These are phyloP conservation scores for Beauveria sp. DNA, from an alignment of 2,329 filamentous ascomycete genomes.

Conservation along the genomic window DNA sequence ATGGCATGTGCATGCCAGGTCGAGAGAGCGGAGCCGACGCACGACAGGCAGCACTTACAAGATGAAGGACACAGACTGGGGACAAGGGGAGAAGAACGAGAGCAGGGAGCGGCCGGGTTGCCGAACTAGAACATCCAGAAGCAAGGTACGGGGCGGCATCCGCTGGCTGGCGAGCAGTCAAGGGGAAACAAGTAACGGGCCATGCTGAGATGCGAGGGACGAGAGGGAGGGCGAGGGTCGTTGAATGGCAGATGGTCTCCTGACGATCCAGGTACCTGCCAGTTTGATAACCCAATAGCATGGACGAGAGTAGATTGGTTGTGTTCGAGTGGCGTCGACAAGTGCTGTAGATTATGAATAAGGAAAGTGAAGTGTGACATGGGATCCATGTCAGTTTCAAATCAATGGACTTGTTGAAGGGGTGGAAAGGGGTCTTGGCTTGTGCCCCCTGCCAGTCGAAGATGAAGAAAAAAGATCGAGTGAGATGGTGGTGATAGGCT, in stretches of 20 bases:
- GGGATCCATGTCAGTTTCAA: neutral
- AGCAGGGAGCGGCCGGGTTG: conserved; percentile 19
- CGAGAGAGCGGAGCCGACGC: conserved; percentile 4
- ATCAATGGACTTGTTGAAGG: neutral
- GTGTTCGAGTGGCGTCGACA: neutral
- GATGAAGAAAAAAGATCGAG: neutral
- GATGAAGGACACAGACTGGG: neutral
- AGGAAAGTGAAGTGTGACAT: neutral
- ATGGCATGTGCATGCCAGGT: conserved; percentile 4
- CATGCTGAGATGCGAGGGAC: neutral
- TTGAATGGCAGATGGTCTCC: neutral
- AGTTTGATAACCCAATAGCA: neutral
- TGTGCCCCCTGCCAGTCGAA: neutral
- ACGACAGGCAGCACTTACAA: neutral
- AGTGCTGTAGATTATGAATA: neutral
- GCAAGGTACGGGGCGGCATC: conserved; percentile 3
- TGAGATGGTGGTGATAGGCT: neutral
- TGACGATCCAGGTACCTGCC: conserved; percentile 5
- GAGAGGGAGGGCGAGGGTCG: neutral
- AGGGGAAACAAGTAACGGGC: conserved; percentile 20
- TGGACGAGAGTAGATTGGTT: neutral
- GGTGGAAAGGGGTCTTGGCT: neutral
- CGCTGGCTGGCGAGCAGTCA: neutral
- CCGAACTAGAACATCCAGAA: conserved; percentile 20
- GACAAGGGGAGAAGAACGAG: conserved; percentile 15